These are phyloP conservation scores for Aspergillus pseudoglaucus DNA, from an alignment of 2,329 filamentous ascomycete genomes.

Conservation along the genomic window DNA sequence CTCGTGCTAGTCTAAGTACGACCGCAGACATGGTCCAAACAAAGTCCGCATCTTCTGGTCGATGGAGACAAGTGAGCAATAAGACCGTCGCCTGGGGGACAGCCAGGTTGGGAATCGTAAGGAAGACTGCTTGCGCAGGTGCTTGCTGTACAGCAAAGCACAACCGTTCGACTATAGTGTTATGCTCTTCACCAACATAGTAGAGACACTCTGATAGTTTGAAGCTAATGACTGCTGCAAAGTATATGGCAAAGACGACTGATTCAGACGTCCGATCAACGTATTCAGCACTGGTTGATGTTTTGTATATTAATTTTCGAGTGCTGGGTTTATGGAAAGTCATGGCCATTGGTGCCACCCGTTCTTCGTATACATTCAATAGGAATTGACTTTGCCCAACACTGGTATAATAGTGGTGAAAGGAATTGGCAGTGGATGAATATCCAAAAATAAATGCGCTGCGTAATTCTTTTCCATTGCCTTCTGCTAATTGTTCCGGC, in stretches of 20 bases:
- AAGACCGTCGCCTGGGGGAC: conserved; percentile 59
- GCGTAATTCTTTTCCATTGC: conserved; percentile 43
- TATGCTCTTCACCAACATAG: conserved; percentile 48
- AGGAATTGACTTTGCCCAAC: conserved; percentile 45
- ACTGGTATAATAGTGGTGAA: conserved; percentile 50
- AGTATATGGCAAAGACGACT: conserved; percentile 58
- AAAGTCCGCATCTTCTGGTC: conserved; percentile 36
- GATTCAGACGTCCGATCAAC: conserved; percentile 50
- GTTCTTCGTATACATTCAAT: conserved; percentile 54
- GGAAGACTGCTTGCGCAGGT: conserved; percentile 55
- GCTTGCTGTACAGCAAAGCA: conserved; percentile 60
- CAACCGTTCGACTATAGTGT: conserved; percentile 47
- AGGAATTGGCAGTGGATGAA: conserved; percentile 50
- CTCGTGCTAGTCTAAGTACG: conserved; percentile 37
- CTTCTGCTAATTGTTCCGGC: conserved; percentile 43
- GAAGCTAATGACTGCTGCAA: conserved; percentile 45
- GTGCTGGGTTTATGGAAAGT: conserved; percentile 53
- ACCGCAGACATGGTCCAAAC: conserved; percentile 40
- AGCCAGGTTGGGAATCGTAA: conserved; percentile 56
- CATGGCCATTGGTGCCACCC: conserved; percentile 56
- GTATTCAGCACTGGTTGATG: conserved; percentile 44
- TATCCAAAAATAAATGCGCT: conserved; percentile 58
- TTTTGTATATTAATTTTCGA: conserved; percentile 45
- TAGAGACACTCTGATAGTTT: conserved; percentile 35
- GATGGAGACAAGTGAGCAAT: conserved; percentile 49